These are phyloP conservation scores for Ogataea philodendri DNA, from an alignment of 805 yeast genomes.

Conservation along the genomic window DNA sequence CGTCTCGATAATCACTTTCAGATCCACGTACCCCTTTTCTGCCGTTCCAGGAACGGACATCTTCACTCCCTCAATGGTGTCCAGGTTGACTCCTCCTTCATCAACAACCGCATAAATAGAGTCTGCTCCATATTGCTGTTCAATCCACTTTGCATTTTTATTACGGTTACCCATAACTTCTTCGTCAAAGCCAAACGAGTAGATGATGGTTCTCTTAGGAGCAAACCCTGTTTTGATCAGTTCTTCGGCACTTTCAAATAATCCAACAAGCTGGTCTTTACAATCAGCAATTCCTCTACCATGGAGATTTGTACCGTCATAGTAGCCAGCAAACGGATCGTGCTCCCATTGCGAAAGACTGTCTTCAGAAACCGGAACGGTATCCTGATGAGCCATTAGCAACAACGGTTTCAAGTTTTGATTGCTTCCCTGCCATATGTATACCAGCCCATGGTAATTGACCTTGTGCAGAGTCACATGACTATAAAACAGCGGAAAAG, in stretches of 20 bases:
- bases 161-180: slow-evolving; percentile 42
- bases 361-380: slow-evolving; percentile 46
- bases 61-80: slow-evolving; percentile 39
- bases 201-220: slow-evolving; percentile 43
- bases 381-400: slow-evolving; percentile 51
- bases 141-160: slow-evolving; percentile 36
- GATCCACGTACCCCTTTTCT: slow-evolving; percentile 47
- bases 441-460: slow-evolving; percentile 45
- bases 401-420: slow-evolving; percentile 41
- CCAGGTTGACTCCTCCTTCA: slow-evolving; percentile 39
- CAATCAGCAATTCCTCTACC: slow-evolving; percentile 45
- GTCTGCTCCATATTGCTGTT: slow-evolving; percentile 39
- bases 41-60: slow-evolving; percentile 46
- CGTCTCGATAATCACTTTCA: slow-evolving; percentile 40
- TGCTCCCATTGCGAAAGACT: slow-evolving; percentile 40
- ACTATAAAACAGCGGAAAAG: slow-evolving; percentile 41
- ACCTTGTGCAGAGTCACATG: slow-evolving; percentile 37
- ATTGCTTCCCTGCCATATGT: slow-evolving; percentile 43
- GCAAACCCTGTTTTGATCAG: slow-evolving; percentile 33
- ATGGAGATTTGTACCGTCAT: slow-evolving; percentile 38
- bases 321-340: slow-evolving; percentile 39
- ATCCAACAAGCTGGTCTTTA: slow-evolving; percentile 44
- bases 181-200: slow-evolving; percentile 53
- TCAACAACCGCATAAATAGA: slow-evolving; percentile 46
- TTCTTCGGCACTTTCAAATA: slow-evolving; percentile 34